Evolutionary conservation across 371 early-diverging fungal genomes (phyloP).

Genomic region (Parasitella parasitica): DNA sequence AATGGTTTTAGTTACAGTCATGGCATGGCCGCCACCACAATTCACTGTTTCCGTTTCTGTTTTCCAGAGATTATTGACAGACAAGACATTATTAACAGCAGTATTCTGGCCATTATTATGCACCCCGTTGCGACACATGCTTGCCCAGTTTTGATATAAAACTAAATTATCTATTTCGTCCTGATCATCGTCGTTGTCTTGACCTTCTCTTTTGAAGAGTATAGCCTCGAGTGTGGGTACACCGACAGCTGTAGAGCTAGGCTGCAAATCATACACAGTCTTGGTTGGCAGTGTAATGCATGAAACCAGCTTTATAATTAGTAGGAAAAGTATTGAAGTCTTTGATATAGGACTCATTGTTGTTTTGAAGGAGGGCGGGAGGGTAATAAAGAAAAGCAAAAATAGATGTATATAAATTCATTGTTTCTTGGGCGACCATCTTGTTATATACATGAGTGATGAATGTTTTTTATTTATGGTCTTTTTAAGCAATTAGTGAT

Average conservation of each 20-base stretch:
- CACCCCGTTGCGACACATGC: slow-evolving; percentile 19
- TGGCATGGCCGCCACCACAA: slow-evolving; percentile 38
- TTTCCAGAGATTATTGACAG: slow-evolving; percentile 26
- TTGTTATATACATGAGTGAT: neutral
- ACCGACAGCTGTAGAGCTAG: neutral
- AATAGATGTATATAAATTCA: neutral
- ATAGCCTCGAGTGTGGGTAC: neutral
- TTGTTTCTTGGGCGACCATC: neutral
- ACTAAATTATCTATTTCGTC: slow-evolving; percentile 25
- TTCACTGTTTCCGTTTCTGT: slow-evolving; percentile 37
- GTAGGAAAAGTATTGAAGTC: neutral
- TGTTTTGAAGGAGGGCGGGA: neutral
- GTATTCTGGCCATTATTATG: slow-evolving; percentile 4
- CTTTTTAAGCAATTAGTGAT: slow-evolving; percentile 12
- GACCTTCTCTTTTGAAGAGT: slow-evolving; percentile 20
- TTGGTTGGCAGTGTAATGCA: slow-evolving; percentile 10
- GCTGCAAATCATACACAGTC: neutral
- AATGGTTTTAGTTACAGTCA: slow-evolving; percentile 36
- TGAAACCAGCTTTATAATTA: neutral
- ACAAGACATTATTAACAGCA: neutral
- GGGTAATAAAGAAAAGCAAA: neutral
- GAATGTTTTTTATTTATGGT: slow-evolving; percentile 3
- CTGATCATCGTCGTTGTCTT: slow-evolving; percentile 15
- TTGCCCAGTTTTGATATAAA: slow-evolving; percentile 35
- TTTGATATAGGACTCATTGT: neutral